A percentile compares a stretch with the other conserved stretches of the same genome.
phyloP scores from a whole-genome alignment of 192 early-diverging fungal species.

The Anaeromyces robustus region DNA sequence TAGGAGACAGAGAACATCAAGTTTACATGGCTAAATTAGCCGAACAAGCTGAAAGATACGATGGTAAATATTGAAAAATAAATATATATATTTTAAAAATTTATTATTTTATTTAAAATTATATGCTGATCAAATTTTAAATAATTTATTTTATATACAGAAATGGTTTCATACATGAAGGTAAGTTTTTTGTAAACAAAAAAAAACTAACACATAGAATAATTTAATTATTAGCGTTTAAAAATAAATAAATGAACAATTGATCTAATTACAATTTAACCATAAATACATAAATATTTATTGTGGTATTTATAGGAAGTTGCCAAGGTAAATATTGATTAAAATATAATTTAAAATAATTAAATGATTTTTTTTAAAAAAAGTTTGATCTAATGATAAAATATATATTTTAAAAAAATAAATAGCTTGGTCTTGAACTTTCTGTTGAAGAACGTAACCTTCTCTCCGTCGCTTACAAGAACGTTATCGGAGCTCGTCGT shows the following conservation, averaged over 20 bases:
- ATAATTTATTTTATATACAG: not conserved
- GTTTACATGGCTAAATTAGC: constrained; percentile 98
- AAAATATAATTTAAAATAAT: not conserved
- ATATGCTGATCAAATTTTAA: not conserved
- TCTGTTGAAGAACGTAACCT: constrained; percentile 98
- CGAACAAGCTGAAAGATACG: constrained; percentile 98
- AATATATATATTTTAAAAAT: not conserved
- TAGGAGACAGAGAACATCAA: constrained; percentile 38
- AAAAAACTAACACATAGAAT: too few relatives aligned
- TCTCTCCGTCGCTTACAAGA: constrained; percentile 98
- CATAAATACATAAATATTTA: too few relatives aligned
- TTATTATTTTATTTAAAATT: not conserved
- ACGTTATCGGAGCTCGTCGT: constrained; percentile 97
- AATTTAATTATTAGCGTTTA: too few relatives aligned
- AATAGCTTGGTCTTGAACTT: constrained; percentile 73
- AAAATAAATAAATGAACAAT: too few relatives aligned
- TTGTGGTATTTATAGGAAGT: not conserved
- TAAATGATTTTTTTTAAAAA: not conserved
- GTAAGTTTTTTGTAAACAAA: not conserved
- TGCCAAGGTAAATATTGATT: not conserved
- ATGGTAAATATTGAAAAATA: constrained; percentile 49
- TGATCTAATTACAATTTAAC: too few relatives aligned
- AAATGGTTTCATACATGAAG: not conserved
- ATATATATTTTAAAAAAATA: not conserved
- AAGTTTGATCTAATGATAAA: not conserved